Evolutionary conservation across 768 basidiomycete genomes (phyloP), one percentile per base, ranked within the genome.

Genomic region (Trametes meyenii): DNA sequence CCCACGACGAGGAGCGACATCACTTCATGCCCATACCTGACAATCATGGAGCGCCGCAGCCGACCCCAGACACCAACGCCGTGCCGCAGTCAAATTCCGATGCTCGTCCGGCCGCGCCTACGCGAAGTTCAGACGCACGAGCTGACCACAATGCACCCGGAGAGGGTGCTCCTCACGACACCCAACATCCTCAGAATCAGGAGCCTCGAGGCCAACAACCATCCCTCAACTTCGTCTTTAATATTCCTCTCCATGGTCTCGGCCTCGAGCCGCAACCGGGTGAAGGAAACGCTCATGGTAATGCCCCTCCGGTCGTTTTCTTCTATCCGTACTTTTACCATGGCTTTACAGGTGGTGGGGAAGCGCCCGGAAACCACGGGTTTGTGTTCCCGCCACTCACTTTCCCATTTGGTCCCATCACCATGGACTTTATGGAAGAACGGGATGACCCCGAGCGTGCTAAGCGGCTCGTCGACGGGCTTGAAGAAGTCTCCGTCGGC

Each of bases 381-480:
- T 76, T 65, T 71, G 73, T 29, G n/a, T 50, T 49, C 49, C 49
- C 53, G 24, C 75, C 50, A 55, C 74, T 51, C 71, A 71, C 48
- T 1, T 50, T 49, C 43, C 49, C 53, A 26, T 72, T 63, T 60
- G 71, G 39, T 8, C 51, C 59, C 45, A 69, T 50, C 65, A 69
- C 65, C 1, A 56, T 71, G 70, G 44, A 63, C 53, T 61, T 62
- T 38, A 14, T 56, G 3, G 74, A 78, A 19, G 71, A 77, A 64
- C 74, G 75, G 26, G 89, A 90, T 61, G 86, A 89, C 64, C 87
- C 87, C 0, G 86, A 84, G 60, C 79, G 88, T 29, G 90, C 89
- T 1, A 83, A 81, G 71, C 79, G 75, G 60, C 78, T 92, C 12
- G 72, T 92, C 2, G 78, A 77, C 35, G 89, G 84, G 1, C 72